Evolutionary conservation across 345 rosid genomes (phyloP), one percentile per base, ranked within the genome.

Genomic region (Arabidopsis thaliana): DNA sequence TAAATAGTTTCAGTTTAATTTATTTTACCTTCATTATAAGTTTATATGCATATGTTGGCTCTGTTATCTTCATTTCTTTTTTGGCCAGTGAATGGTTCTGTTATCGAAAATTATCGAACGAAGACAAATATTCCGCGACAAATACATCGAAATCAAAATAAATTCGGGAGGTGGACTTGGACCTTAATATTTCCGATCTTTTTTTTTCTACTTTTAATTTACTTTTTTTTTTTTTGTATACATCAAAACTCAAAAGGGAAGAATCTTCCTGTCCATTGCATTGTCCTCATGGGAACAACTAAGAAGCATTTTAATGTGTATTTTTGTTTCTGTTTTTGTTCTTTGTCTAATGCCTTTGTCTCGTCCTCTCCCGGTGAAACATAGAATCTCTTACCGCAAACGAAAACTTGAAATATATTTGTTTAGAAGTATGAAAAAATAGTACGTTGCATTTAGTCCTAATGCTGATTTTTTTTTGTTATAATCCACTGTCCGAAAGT

Each of bases 101-200:
- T 38, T 38, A 30, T 66, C 44, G 58, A 48, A 61, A 49, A 57
- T 28, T 30, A 67, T 67, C 59, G 46, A 37, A 41, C 10, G 30
- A 32, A 59, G 56, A 75, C 68, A 67, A 50, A 50, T 50, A 67
- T 67, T 67, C 74, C 48, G 67, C 73, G 79, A 75, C 79, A 59
- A 41, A 50, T 59, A 51, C 55, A 67, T 75, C 72, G 36, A 59
- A 59, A 75, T 75, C 62, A 67, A 67, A 50, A 75, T 75, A 67
- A 59, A 67, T 75, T 23, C 4, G 37, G 46, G 20, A 40, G 45
- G 46, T 67, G 68, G 73, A 48, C 52, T 58, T 74, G 67, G 65
- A 75, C 73, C 78, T 38, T 51, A 25, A 66, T 36, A 48, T 37
- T 67, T 58, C 33, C 40, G 45, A 58, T 58, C 5, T 33, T 33